These are phyloP conservation scores for Myriosclerotinia scirpicola DNA, from an alignment of 2,329 filamentous ascomycete species.

Conservation along the genomic window DNA sequence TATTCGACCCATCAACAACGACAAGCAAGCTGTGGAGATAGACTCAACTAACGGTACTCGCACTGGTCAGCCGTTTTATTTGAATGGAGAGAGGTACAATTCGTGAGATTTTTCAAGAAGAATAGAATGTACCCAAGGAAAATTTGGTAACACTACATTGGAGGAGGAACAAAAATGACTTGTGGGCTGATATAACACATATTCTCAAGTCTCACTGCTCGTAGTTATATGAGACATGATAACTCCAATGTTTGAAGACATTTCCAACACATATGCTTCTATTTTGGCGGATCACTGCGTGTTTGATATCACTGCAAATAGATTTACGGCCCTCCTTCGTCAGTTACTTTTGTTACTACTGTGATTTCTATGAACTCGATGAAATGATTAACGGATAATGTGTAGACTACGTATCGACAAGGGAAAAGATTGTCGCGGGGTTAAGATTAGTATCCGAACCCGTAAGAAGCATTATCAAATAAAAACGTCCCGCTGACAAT, in stretches of 20 bases:
- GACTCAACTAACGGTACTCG: neutral
- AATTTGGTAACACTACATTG: neutral
- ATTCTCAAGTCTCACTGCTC: too few relatives aligned
- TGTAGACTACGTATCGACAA: neutral
- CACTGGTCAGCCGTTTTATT: too few relatives aligned
- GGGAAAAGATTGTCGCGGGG: neutral
- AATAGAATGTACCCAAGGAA: neutral
- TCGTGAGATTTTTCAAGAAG: neutral
- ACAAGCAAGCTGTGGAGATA: neutral
- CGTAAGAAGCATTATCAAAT: neutral
- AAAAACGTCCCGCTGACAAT: neutral
- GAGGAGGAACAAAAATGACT: neutral
- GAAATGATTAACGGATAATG: neutral
- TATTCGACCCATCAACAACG: neutral
- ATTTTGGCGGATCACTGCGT: neutral
- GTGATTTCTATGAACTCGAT: too few relatives aligned
- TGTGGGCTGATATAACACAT: too few relatives aligned
- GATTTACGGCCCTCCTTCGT: too few relatives aligned
- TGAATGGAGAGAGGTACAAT: neutral
- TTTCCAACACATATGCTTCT: neutral
- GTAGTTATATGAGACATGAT: neutral
- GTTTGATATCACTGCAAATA: neutral
- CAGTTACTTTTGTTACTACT: too few relatives aligned
- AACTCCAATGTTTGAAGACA: neutral
- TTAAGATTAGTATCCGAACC: too few relatives aligned